Base-by-base conservation (phyloP, 257 asterid species). In the Nicotiana obtusifolia region DNA sequence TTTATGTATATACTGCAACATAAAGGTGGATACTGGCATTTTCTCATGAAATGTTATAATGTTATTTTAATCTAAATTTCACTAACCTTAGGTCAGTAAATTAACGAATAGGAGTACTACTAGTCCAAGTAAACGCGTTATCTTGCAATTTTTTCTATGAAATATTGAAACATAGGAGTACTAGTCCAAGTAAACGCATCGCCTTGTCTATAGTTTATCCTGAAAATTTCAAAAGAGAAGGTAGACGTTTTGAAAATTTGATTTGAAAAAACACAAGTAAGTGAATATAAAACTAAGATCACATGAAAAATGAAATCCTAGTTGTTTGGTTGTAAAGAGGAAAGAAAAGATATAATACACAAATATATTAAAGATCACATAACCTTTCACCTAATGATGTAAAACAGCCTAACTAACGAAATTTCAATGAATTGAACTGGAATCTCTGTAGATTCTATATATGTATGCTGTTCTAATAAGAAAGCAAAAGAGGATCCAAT, bases 361-460 rank as follows among this genome's bases (percentile, higher is more conserved):
- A 78, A 26, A 85, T 65, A 61, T 89, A 78, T 81, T 61, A 26
- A 81, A 57, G 89, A 88, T 41, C 47, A 86, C 89, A 89, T 79
- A 76, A 80, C 96, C 86, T 88, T 89, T 90, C 78, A 94, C 98
- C 98, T 92, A 94, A 92, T 86, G 98, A 91, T 92, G 91, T 91
- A 84, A 86, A 88, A 92, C 81, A 73, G 11, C 83, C 87, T 88
- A 89, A 90, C 97, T 86, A 90, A 90, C 90, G 86, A 60, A 83
- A 81, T 86, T 85, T 79, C 78, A 84, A 71, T 54, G 57, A 76
- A 81, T 86, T 85, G 86, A 85, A 89, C 90, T 85, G 89, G 90
- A 86, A 84, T 88, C 89, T 83, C 64, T 84, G 86, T 88, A 83
- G 81, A 33, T 78, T 35, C 59, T 59, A 78, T 54, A 33, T 86